Base-by-base conservation (phyloP, 768 basidiomycete species). In the Mycena galopus region DNA sequence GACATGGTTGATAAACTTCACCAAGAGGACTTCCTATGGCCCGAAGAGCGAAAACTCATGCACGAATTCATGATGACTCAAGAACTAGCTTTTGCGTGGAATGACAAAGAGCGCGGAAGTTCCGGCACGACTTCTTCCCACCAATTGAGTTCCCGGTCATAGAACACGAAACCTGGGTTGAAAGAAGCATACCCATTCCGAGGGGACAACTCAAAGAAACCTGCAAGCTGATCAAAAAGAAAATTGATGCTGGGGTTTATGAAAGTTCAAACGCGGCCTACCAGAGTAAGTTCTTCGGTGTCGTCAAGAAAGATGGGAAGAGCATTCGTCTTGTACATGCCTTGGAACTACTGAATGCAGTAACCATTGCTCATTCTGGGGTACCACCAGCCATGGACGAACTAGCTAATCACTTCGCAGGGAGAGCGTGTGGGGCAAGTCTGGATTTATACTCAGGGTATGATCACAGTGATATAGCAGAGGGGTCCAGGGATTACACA, bases 221-320 rank as follows among this genome's bases (percentile, higher is more conserved):
- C 17, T 72, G 76, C 27, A 70, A 69, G 21, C n/a, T 78, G 0
- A 65, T 79, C 19, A 74, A 78, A 51, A 53, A 66, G 8, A 78
- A 78, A 33, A 55, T 78, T n/a, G 75, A 73, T 25, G 57, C 75
- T 1, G 69, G 73, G 0, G 73, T 67, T 35, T 35, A 35, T 12
- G 35, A 35, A 35, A 35, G 35, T 35, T 35, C 35, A 12, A 35
- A 69, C n/a, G 23, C 73, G 3, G 55, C 73, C 3, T 84, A 85
- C 50, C 63, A 80, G 0, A 81, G 79, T 0, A 60, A 77, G 4
- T 82, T 79, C 79, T 85, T 84, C 51, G 81, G 78, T 27, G 79
- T 84, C 6, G 23, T 72, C 10, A 70, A 70, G 50, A 78, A 79
- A 32, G 75, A 79, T 30, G 71, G 78, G 1, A 77, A 76, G 29